phyloP scores from a whole-genome alignment of 495 filamentous ascomycete species.

The Trichoderma virens region DNA sequence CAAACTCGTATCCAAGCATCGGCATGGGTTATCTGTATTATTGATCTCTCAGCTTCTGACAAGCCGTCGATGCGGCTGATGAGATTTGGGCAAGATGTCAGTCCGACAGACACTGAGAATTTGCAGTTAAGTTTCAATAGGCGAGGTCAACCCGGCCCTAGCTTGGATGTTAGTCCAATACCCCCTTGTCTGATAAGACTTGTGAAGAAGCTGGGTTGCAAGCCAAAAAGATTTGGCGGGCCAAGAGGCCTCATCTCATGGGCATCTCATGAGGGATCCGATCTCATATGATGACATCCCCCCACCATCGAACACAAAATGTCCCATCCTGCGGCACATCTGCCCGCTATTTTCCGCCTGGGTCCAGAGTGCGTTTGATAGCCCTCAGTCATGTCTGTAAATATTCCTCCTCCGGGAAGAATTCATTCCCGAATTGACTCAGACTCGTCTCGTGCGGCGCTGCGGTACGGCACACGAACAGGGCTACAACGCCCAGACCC shows the following conservation, averaged over 20 bases:
- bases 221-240: neutral
- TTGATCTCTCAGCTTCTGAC: neutral
- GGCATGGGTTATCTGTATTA: neutral
- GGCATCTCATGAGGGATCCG: neutral
- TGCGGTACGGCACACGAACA: neutral
- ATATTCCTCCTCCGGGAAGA: neutral
- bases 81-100: neutral
- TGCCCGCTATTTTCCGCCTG: neutral
- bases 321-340: neutral
- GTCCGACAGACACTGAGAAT: too few relatives aligned
- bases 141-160: neutral
- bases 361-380: neutral
- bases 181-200: neutral
- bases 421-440: neutral
- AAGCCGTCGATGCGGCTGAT: neutral
- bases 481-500: neutral
- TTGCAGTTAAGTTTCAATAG: neutral
- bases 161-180: neutral
- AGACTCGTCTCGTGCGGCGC: neutral
- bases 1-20: neutral
- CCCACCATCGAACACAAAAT: neutral
- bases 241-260: neutral
- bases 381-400: neutral
- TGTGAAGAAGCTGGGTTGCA: neutral
- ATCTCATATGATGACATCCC: neutral